phyloP scores from a whole-genome alignment of 352 stramenopile genomes.

The Elongisporangium undulatum region DNA sequence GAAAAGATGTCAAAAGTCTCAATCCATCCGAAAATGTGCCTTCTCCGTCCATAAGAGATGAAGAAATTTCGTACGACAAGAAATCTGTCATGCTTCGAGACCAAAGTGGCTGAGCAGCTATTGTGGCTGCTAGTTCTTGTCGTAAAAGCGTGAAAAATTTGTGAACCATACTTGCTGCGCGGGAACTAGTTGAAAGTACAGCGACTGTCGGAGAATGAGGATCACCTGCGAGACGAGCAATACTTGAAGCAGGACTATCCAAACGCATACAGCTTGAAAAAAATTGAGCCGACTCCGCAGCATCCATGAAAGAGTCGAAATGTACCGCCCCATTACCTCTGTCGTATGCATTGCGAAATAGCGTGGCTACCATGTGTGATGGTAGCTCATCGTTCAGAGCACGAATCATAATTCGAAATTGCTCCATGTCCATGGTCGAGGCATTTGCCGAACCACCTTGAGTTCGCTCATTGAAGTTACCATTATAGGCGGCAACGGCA shows the following conservation, averaged over 20 bases:
- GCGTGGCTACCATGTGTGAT: conserved; percentile 46
- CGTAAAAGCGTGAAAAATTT: conserved; percentile 53
- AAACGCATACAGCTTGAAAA: conserved; percentile 86
- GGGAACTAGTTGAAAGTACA: conserved; percentile 36
- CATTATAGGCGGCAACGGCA: conserved; percentile 6
- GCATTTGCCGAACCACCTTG: neutral
- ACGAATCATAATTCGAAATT: conserved; percentile 85
- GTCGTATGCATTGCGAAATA: conserved; percentile 65
- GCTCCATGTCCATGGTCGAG: conserved; percentile 86
- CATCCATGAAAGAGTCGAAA: conserved; percentile 87
- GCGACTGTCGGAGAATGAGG: conserved; percentile 17
- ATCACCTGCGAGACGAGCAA: conserved; percentile 27
- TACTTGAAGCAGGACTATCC: conserved; percentile 44
- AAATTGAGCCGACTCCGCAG: conserved; percentile 79
- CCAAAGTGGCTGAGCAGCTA: conserved; percentile 44
- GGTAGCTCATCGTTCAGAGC: conserved; percentile 80
- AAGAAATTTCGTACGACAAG: conserved; percentile 52
- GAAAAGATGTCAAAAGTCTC: conserved; percentile 47
- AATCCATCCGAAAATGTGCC: conserved; percentile 42
- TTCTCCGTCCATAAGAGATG: conserved; percentile 31
- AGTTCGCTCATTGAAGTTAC: neutral
- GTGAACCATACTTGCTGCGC: conserved; percentile 41
- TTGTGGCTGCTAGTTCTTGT: conserved; percentile 28
- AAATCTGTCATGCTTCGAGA: conserved; percentile 46
- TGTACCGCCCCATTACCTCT: conserved; percentile 73